Evolutionary conservation across 805 yeast species (phyloP).

Genomic region (Yarrowia sp.): DNA sequence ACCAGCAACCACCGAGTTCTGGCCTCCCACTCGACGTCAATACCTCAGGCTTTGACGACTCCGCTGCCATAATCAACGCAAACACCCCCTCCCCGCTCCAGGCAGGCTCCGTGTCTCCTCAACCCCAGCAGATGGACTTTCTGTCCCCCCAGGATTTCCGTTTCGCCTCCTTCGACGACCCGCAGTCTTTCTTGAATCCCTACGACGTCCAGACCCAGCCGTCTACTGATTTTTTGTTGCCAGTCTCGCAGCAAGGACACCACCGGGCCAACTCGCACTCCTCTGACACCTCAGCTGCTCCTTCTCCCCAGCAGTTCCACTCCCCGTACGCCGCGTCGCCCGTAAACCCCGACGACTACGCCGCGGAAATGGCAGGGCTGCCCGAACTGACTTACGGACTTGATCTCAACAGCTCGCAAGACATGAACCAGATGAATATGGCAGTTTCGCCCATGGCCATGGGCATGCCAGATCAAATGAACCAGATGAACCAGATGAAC

Average conservation of each 20-base stretch:
- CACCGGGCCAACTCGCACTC: constrained; percentile 9
- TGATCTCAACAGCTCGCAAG: neutral
- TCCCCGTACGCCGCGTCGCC: constrained; percentile 20
- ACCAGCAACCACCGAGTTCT: neutral
- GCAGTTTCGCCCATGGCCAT: constrained; percentile 4
- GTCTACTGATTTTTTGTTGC: neutral
- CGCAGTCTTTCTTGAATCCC: constrained; percentile 7
- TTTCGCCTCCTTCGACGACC: constrained; percentile 15
- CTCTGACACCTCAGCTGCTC: constrained; percentile 18
- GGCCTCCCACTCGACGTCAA: neutral
- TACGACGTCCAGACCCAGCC: neutral
- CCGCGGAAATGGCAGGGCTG: constrained; percentile 17
- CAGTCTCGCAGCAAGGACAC: neutral
- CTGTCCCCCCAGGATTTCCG: constrained; percentile 16
- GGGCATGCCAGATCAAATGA: constrained; percentile 7
- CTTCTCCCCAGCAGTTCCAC: constrained; percentile 11
- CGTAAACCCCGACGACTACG: constrained; percentile 15
- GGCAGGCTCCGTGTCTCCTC: constrained; percentile 15
- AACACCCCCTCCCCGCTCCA: constrained; percentile 3
- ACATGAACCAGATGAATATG: constrained; percentile 2
- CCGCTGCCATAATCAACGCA: neutral
- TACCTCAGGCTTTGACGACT: neutral
- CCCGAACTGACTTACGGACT: constrained; percentile 3
- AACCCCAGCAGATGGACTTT: constrained; percentile 16
- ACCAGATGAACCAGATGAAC: neutral